Evolutionary conservation across 2,329 filamentous ascomycete genomes (phyloP).

Genomic region (Penicillium sp.): DNA sequence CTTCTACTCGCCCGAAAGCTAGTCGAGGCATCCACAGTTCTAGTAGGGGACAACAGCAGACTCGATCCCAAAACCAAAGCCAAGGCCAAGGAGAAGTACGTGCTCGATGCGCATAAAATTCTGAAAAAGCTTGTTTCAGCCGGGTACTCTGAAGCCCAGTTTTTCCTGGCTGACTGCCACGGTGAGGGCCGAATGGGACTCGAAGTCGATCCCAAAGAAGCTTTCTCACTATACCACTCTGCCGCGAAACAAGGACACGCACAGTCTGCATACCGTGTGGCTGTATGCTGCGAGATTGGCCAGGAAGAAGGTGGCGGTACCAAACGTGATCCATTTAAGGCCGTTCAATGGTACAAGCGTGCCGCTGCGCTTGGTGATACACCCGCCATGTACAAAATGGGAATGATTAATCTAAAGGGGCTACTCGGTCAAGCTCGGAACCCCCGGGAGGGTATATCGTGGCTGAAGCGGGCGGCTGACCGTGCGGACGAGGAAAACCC

Average conservation of each 20-base stretch:
- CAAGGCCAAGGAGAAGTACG: constrained; percentile 74
- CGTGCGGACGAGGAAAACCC: constrained; percentile 85
- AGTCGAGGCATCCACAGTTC: constrained; percentile 75
- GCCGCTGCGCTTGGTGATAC: constrained; percentile 86
- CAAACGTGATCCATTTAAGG: constrained; percentile 83
- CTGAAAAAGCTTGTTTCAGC: constrained; percentile 78
- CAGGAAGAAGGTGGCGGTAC: constrained; percentile 93
- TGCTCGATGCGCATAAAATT: constrained; percentile 82
- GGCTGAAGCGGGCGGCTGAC: constrained; percentile 91
- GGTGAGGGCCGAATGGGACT: constrained; percentile 77
- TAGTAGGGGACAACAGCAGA: constrained; percentile 73
- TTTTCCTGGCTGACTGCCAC: constrained; percentile 85
- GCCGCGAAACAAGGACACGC: constrained; percentile 86
- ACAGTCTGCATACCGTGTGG: constrained; percentile 85
- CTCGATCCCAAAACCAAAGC: constrained; percentile 62
- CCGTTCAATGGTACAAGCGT: constrained; percentile 96
- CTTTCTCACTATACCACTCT: constrained; percentile 88
- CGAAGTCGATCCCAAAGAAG: constrained; percentile 82
- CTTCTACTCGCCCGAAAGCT: constrained; percentile 77
- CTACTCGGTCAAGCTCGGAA: constrained; percentile 83
- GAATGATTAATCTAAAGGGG: constrained; percentile 92
- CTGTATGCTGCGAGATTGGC: constrained; percentile 95
- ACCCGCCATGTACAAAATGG: constrained; percentile 97
- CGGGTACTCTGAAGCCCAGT: constrained; percentile 83
- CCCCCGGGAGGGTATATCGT: constrained; percentile 79